Percentiles rank a stretch among this genome's conserved stretches.
Evolutionary conservation across 2,329 filamentous ascomycete genomes (phyloP).

Genomic region (Diplodia corticola): DNA sequence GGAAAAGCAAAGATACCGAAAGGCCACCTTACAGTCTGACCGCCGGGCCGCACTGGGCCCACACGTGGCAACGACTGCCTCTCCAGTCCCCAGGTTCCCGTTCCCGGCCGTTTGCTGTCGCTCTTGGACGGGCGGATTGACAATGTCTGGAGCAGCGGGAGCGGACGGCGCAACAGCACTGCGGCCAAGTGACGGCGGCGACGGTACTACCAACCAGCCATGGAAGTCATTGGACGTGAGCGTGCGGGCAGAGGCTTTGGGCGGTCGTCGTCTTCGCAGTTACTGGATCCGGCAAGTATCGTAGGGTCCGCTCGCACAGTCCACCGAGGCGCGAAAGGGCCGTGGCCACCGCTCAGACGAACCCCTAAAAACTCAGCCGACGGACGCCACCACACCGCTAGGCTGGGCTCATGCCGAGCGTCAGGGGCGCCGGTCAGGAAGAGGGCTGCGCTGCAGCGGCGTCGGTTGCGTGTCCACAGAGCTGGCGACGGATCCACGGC

Average conservation of each 20-base stretch:
- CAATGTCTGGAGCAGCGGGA: neutral
- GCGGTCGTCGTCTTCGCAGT: neutral
- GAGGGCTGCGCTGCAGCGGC: neutral
- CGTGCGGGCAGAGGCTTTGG: neutral
- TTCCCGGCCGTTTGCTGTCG: neutral
- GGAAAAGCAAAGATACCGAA: neutral
- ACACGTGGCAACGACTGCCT: neutral
- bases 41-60: slow-evolving; percentile 7
- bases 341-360: neutral
- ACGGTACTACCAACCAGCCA: neutral
- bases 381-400: neutral
- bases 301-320: neutral
- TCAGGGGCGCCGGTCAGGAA: neutral
- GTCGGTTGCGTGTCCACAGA: neutral
- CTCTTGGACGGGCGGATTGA: neutral
- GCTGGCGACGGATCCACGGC: neutral
- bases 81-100: neutral
- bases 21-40: slow-evolving; percentile 13
- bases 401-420: neutral
- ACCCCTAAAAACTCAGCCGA: slow-evolving; percentile 4
- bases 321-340: neutral
- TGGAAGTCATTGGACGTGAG: neutral
- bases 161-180: neutral
- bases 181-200: neutral
- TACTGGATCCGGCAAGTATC: neutral